phyloP scores from a whole-genome alignment of 257 asterid species.

The Fraxinus americana region DNA sequence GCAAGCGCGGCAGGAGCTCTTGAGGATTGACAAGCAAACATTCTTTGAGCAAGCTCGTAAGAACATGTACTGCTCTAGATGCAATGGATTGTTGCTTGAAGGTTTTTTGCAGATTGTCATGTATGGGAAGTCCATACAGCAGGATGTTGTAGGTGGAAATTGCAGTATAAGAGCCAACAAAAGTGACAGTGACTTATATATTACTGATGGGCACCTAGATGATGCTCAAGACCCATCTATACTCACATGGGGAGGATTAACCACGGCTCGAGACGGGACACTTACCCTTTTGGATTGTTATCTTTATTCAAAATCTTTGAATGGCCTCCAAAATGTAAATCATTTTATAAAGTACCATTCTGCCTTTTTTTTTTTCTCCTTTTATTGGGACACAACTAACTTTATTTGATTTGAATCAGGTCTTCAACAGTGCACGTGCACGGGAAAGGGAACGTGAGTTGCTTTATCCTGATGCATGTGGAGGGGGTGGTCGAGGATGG shows the following conservation, averaged over 20 bases:
- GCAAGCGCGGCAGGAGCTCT: slow-evolving; percentile 73
- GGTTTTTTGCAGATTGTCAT: slow-evolving; percentile 85
- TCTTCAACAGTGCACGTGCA: slow-evolving; percentile 90
- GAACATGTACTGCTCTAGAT: slow-evolving; percentile 95
- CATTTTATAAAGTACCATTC: slow-evolving; percentile 6
- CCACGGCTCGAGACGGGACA: slow-evolving; percentile 73
- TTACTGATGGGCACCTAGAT: slow-evolving; percentile 51
- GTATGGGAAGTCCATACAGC: slow-evolving; percentile 88
- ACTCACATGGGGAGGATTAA: slow-evolving; percentile 98
- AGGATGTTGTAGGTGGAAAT: slow-evolving; percentile 55
- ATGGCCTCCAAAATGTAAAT: slow-evolving; percentile 84
- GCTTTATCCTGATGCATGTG: slow-evolving; percentile 99
- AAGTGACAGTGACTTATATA: slow-evolving; percentile 43
- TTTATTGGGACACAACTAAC: slow-evolving; percentile 15
- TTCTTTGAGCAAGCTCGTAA: slow-evolving; percentile 95
- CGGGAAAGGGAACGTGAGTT: slow-evolving; percentile 93
- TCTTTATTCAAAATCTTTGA: slow-evolving; percentile 68
- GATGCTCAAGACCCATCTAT: slow-evolving; percentile 87
- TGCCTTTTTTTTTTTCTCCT: background rate
- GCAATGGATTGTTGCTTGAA: slow-evolving; percentile 96
- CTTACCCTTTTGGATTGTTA: slow-evolving; percentile 89
- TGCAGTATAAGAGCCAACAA: slow-evolving; percentile 41
- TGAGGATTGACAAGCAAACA: slow-evolving; percentile 86
- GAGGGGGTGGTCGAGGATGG: slow-evolving; percentile 99
- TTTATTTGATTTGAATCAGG: slow-evolving; percentile 52